Evolutionary conservation across 192 early-diverging fungal species (phyloP), one percentile per base, ranked within the genome.

Genomic region (Phycomyces nitens): DNA sequence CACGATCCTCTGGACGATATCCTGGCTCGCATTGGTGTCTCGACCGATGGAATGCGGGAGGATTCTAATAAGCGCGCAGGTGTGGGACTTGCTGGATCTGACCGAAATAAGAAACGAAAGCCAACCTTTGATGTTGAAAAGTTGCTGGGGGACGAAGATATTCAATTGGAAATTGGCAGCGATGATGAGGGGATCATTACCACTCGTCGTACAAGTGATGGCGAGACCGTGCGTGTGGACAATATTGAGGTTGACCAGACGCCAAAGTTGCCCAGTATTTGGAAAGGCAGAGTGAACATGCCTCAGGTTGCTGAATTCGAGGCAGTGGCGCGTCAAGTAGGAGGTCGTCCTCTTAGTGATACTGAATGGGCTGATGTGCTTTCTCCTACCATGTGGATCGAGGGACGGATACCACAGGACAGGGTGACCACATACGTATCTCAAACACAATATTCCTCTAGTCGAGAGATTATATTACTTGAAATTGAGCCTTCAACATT

Each of bases 241-340:
- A 20, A 26, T 0, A 24, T 15, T 1, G 57, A 50, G n/a, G 16
- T 5, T 24, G 47, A 43, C 16, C 43, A 69, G 41, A 10, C 22
- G 39, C 38, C 61, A 0, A 65, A 59, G 49, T 29, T 60, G 40
- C 49, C 51, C 18, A 27, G 47, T 16, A 69, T 89, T 22, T 92
- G 90, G 90, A 62, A 72, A 18, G 90, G 90, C 5, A 65, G 67
- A 2, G 58, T 89, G 15, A 72, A 75, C 16, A 90, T 90, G 89
- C 82, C 77, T 0, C 77, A 84, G 22, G 87, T 91, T 14, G 81
- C 80, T 1, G 76, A 74, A 51, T 86, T 92, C 56, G 65, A 64
- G 8, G 82, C 82, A 0, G 34, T 57, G 2, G 86, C 85, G 5
- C 44, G 62, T n/a, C 89, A 89, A 69, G 72, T 90, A 16, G 85